Conservation (phyloP, 257 asterid genomes). For the Cinchona pubescens region DNA sequence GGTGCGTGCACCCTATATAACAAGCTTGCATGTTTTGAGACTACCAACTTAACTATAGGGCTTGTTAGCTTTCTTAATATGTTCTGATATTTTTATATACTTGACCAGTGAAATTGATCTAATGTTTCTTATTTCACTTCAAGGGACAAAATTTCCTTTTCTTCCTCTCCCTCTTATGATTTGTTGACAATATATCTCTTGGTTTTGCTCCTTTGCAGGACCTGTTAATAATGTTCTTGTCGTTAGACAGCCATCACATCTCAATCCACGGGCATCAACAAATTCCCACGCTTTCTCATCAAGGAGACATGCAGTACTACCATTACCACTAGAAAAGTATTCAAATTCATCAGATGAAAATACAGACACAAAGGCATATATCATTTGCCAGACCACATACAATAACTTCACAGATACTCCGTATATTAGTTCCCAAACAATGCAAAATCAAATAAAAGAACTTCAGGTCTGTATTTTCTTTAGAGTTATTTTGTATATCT, state of each 20-base stretch:
- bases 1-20: neutral
- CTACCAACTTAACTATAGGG: neutral
- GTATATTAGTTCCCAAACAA: constrained; percentile 48
- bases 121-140: neutral
- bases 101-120: neutral
- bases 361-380: constrained; percentile 37
- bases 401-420: constrained; percentile 37
- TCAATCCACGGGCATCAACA: constrained; percentile 39
- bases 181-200: constrained; percentile 13
- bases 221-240: constrained; percentile 67
- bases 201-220: constrained; percentile 44
- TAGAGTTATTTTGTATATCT: neutral
- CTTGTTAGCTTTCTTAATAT: neutral
- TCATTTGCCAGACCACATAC: constrained; percentile 38
- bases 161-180: neutral
- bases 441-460: constrained; percentile 76
- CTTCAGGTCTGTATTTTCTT: constrained; percentile 52
- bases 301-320: constrained; percentile 45
- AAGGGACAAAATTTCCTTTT: neutral
- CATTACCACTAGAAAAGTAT: constrained; percentile 67
- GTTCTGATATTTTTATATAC: neutral
- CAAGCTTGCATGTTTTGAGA: neutral
- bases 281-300: constrained; percentile 33
- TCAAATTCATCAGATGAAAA: constrained; percentile 50
- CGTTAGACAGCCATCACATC: constrained; percentile 46